Base-by-base conservation (phyloP, 2,329 filamentous ascomycete genomes). In the Coniochaeta sp. region DNA sequence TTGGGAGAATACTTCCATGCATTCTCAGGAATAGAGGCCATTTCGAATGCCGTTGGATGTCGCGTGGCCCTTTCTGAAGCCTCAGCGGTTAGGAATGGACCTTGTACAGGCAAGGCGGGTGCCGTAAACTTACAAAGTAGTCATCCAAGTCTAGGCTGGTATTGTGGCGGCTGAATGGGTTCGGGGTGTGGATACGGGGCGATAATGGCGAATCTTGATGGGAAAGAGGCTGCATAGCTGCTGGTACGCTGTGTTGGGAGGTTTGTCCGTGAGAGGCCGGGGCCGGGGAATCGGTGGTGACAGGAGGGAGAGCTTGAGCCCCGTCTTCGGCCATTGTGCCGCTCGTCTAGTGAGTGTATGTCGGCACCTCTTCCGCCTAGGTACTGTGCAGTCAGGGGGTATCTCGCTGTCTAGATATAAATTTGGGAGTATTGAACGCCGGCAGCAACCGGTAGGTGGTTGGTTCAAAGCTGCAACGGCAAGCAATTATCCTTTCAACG, bases 11-110 rank as follows among this genome's bases (percentile, higher is more conserved):
- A 66, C 86, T 90, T 65, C 90, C 90, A 70, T 91, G 89, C 74
- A 93, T 80, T 64, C 89, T 87, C 68, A 93, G 74, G 71, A 92
- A 91, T 65, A 87, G 82, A 9, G 90, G 89, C 81, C 89, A 88
- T 81, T 90, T 92, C 28, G 89, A 91, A 72, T 92, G 89, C 67
- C 85, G 85, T 60, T 85, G 79, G 62, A 89, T 82, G 72, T 91
- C 86, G 64, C 87, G 82, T 59, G 90, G 90, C 16, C 84, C 85
- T 17, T 71, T 72, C 76, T 78, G 52, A 19, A 9, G 10, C 14
- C 30, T 42, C 16, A 36, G 24, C 34, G 30, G 36, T 38, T 12
- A 52, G 38, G 26, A 52, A 19, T 40, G 17, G 19, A 17, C 40
- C 3, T 44, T 19, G 24, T 42, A 40, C 19, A 19, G 38, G 55